Base-by-base conservation (phyloP, 139 green algal species). In the Chlamydomonas incerta region DNA sequence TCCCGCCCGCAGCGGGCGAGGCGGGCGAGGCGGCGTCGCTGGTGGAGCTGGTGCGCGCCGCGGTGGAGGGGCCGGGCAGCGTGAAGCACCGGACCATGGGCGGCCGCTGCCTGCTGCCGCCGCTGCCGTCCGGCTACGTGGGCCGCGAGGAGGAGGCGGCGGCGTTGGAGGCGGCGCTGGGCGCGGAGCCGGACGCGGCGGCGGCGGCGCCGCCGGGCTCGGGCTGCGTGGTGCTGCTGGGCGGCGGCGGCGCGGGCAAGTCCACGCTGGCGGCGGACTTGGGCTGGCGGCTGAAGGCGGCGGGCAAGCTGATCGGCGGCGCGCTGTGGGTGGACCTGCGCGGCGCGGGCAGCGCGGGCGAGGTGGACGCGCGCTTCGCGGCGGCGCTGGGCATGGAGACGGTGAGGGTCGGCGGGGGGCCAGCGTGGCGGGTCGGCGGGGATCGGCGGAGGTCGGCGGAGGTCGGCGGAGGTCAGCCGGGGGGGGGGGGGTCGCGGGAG, bases 231-330 rank as follows among this genome's bases (percentile, higher is more conserved):
- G 66, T 60, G 14, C 23, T 87, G 21, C 50, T 87, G 26, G 82
- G 52, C 23, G 71, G 29, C 2, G 82, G 70, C 52, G 82, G 82
- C 60, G 41, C 77, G 60, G 82, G 82, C 82, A 88, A 88, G 82
- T 82, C 82, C 14, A 75, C 46, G 37, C 35, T 88, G 50, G 82
- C 82, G 13, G 37, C 73, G 37, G 82, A 88, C 72, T 41, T 88
- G 50, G 72, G 57, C 17, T 76, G 62, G 82, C 41, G 65, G 41
- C 72, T 83, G 72, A 58, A 37, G 41, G 33, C 17, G 23, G 23
- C 15, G 24, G 74, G 63, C 35, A 23, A 67, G 35, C 35, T 35
- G 24, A 26, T 55, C 1, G 68, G 69, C 11, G 81, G 81, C 11
- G 81, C n/a, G 28, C 47, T 80, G 55, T 76, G 62, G 67, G 81